Evolutionary conservation across 148 eudicot species (phyloP), one percentile per base, ranked within the genome.

Genomic region (Chenopodium formosanum): DNA sequence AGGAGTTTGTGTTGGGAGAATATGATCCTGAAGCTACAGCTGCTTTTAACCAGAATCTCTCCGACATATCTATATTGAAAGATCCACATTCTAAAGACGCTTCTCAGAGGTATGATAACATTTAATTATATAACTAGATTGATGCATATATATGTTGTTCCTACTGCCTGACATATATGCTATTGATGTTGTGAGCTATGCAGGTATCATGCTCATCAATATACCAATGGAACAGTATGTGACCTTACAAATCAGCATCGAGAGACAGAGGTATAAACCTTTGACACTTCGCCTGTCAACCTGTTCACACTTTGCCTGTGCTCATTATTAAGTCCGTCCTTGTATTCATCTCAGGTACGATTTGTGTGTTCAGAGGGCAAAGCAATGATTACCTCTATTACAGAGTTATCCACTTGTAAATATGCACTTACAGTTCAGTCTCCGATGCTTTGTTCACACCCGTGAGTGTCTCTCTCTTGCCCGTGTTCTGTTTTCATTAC

Each of bases 61-160:
- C 97, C 37, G 97, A 91, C 70, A 78, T 89, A 75, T 93, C 99
- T 76, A 87, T 84, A 76, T 80, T 93, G 82, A 95, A 95, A 87
- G 95, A 93, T 88, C 97, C 97, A 76, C 97, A 94, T 78, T 91
- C 99, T 14, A 93, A 90, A 87, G 97, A 93, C 88, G 97, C 97
- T 72, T 93, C 97, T 77, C 97, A 89, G 85, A 92, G 97, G 97
- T 92, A 89, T 79, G 77, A 63, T 37, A 23, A 70, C 64, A 32
- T 22, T 9, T 23, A 53, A 70, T 25, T 25, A 27, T 27, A 71
- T 25, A 71, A 14, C 64, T 70, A n/a, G 20, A 11, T 69, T 17
- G 46, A 66, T 60, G 32, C 67, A 6, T 22, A 56, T 9, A 58
- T 75, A 60, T 67, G 7, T 79, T 6, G 44, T 40, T 40, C 5